Percentiles rank a stretch among this genome's conserved stretches.
Evolutionary conservation across 768 basidiomycete genomes (phyloP).

Genomic region (Lentinus tigrinus): DNA sequence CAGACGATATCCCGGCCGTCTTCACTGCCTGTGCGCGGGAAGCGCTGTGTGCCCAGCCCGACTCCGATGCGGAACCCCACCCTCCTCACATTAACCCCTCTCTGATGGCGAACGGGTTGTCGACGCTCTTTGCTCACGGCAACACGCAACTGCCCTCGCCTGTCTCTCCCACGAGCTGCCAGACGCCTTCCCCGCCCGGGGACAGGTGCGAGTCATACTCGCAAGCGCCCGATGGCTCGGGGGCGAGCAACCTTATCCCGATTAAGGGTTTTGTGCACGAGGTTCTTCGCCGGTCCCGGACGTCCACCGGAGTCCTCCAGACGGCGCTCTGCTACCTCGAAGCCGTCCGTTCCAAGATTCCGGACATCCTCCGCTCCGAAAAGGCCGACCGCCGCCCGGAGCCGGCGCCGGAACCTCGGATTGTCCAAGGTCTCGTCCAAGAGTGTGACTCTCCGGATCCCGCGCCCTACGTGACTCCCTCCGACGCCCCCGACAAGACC

Average conservation of each 20-base stretch:
- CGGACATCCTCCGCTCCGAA: slow-evolving; percentile 52
- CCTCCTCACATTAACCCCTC: not conserved
- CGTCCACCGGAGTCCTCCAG: slow-evolving; percentile 80
- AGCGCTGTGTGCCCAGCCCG: slow-evolving; percentile 24
- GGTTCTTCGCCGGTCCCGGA: slow-evolving; percentile 82
- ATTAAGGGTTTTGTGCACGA: slow-evolving; percentile 84
- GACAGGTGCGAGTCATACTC: slow-evolving; percentile 24
- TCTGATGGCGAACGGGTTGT: slow-evolving; percentile 6
- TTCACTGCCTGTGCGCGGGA: slow-evolving; percentile 34
- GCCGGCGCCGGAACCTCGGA: slow-evolving; percentile 2
- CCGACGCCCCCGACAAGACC: not conserved
- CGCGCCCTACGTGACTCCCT: not conserved
- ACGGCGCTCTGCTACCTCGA: slow-evolving; percentile 88
- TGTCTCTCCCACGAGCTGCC: slow-evolving; percentile 47
- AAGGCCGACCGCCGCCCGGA: slow-evolving; percentile 37
- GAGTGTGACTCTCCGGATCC: not conserved
- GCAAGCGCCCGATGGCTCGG: slow-evolving; percentile 17
- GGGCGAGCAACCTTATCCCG: slow-evolving; percentile 41
- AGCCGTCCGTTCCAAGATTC: slow-evolving; percentile 71
- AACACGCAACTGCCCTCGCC: slow-evolving; percentile 54
- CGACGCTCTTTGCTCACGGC: slow-evolving; percentile 20
- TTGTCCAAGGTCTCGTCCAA: slow-evolving; percentile 6
- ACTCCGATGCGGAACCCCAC: slow-evolving; percentile 8
- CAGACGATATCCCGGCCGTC: slow-evolving; percentile 66
- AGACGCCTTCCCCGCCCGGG: slow-evolving; percentile 27